Conservation (phyloP, 495 filamentous ascomycete species). For the Podospora comata region DNA sequence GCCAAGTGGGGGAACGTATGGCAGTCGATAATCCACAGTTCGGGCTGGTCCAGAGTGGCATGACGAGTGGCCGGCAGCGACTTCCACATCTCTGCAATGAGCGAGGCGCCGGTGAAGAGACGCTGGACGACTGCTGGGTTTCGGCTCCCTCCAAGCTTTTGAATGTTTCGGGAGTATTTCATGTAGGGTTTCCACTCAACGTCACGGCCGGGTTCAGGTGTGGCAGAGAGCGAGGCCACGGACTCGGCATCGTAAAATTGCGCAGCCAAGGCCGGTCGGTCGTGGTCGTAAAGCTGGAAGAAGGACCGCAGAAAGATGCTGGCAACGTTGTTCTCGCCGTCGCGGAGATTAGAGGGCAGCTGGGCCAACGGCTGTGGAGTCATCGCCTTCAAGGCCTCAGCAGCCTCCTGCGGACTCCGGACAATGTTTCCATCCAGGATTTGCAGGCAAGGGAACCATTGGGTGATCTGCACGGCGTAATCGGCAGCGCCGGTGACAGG, state of each 20-base stretch:
- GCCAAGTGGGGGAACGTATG: conserved; percentile 68
- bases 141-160: conserved; percentile 57
- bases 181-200: conserved; percentile 70
- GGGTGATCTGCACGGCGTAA: conserved; percentile 67
- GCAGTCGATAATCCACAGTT: conserved; percentile 79
- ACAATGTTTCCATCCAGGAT: conserved; percentile 69
- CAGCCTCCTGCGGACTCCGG: conserved; percentile 64
- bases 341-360: conserved; percentile 65
- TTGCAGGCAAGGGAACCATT: conserved; percentile 76
- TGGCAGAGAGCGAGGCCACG: conserved; percentile 73
- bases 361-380: conserved; percentile 63
- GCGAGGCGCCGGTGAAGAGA: conserved; percentile 57
- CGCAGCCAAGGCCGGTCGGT: conserved; percentile 58
- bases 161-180: conserved; percentile 76
- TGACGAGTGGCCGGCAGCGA: conserved; percentile 72
- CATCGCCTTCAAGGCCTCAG: conserved; percentile 38
- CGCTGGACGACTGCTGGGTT: conserved; percentile 57
- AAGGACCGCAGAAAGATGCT: conserved; percentile 74
- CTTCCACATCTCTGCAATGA: conserved; percentile 68
- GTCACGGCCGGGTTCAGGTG: conserved; percentile 50
- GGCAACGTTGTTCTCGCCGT: conserved; percentile 64
- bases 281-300: conserved; percentile 68
- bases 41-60: conserved; percentile 57
- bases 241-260: conserved; percentile 76
- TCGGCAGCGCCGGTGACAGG: conserved; percentile 61